These are phyloP conservation scores for Suillus sp. DNA, from an alignment of 768 basidiomycete genomes.

Conservation along the genomic window DNA sequence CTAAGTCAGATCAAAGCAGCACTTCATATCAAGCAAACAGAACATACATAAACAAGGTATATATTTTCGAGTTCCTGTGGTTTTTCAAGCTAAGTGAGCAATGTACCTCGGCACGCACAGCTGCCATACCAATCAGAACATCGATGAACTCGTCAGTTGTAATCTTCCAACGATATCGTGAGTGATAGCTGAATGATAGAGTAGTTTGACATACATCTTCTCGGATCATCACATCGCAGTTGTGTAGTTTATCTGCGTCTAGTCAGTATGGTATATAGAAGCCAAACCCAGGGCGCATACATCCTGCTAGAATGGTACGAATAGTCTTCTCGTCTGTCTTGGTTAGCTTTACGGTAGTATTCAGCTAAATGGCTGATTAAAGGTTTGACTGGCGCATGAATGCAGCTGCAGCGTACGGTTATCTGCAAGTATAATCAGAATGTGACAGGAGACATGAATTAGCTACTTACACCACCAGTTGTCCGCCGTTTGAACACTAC, in stretches of 20 bases:
- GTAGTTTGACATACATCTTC: constrained; percentile 74
- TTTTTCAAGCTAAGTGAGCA: neutral
- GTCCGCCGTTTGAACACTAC: constrained; percentile 93
- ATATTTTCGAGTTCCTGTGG: constrained; percentile 87
- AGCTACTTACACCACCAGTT: constrained; percentile 78
- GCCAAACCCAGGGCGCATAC: constrained; percentile 41
- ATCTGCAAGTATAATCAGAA: constrained; percentile 49
- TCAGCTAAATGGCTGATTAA: constrained; percentile 51
- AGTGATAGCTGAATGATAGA: constrained; percentile 11
- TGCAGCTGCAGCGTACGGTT: constrained; percentile 48
- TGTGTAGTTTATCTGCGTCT: constrained; percentile 76
- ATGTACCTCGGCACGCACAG: neutral
- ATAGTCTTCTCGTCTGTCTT: constrained; percentile 96
- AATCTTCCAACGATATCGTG: constrained; percentile 53
- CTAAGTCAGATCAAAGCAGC: constrained; percentile 14
- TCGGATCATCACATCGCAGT: constrained; percentile 97
- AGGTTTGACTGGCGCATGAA: neutral
- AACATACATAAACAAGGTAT: constrained; percentile 85
- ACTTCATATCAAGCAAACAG: neutral
- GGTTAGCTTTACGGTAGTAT: constrained; percentile 90
- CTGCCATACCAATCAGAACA: constrained; percentile 78
- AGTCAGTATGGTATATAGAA: constrained; percentile 14
- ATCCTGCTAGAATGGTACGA: constrained; percentile 86
- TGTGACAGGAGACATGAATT: constrained; percentile 11
- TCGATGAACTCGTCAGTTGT: constrained; percentile 97